Conservation (phyloP, 306 rosid species). For the Pyrus betulifolia region DNA sequence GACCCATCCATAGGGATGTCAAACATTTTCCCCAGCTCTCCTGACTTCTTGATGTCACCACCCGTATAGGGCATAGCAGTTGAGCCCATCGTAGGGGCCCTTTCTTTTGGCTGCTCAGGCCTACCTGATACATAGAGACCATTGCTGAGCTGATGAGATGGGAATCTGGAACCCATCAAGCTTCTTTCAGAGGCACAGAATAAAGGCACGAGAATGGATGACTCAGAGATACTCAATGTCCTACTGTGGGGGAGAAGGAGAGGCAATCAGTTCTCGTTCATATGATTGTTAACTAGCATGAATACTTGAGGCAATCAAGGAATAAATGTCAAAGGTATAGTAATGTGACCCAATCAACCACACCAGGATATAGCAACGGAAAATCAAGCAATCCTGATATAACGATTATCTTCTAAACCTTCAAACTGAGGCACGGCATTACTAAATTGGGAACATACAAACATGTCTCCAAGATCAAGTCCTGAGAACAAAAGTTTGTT, state of each 20-base stretch:
- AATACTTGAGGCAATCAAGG: neutral
- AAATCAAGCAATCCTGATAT: neutral
- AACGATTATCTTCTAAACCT: neutral
- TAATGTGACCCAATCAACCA: neutral
- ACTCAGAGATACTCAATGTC: slow-evolving; percentile 13
- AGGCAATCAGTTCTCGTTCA: neutral
- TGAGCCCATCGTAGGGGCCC: slow-evolving; percentile 88
- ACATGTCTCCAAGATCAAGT: neutral
- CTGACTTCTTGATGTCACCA: slow-evolving; percentile 90
- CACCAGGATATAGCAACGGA: neutral
- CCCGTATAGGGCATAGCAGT: slow-evolving; percentile 95
- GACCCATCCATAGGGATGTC: slow-evolving; percentile 87
- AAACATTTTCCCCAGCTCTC: slow-evolving; percentile 97
- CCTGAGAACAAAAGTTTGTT: neutral
- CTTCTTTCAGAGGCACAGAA: slow-evolving; percentile 28
- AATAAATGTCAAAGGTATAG: neutral
- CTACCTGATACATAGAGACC: slow-evolving; percentile 97
- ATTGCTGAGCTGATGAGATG: slow-evolving; percentile 98
- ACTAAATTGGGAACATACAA: neutral
- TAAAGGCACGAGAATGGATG: slow-evolving; percentile 7
- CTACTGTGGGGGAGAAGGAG: slow-evolving; percentile 22
- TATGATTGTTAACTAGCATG: neutral
- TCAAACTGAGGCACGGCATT: neutral
- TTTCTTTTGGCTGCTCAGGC: slow-evolving; percentile 98
- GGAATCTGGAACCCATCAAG: slow-evolving; percentile 94